These are phyloP conservation scores for Asparagopsis taxiformis DNA, from an alignment of 31 red algal genomes.

Conservation along the genomic window DNA sequence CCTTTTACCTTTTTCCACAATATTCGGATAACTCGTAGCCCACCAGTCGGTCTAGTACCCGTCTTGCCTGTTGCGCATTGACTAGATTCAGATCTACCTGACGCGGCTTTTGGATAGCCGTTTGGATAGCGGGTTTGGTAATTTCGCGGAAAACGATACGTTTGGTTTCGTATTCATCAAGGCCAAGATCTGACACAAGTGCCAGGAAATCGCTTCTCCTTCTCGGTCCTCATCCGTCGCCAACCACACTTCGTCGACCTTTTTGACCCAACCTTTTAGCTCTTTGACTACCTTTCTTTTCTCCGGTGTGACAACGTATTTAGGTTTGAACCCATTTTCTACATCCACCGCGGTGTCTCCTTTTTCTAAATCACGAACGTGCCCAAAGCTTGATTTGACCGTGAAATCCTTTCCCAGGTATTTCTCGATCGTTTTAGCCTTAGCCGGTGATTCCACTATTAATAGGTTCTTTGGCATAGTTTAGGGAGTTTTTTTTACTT, in stretches of 20 bases:
- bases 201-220: conserved; percentile 63
- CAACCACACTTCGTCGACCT: conserved; percentile 18
- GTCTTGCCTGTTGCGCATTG: conserved; percentile 38
- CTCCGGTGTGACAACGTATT: conserved; percentile 36
- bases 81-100: conserved; percentile 37
- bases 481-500: too few relatives aligned
- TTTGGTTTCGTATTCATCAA: conserved; percentile 20
- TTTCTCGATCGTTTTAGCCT: conserved; percentile 56
- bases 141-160: conserved; percentile 41
- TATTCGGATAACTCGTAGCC: conserved; percentile 40
- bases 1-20: conserved; percentile 42
- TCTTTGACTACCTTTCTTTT: conserved; percentile 38
- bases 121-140: conserved; percentile 39
- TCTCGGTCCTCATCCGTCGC: conserved; percentile 53
- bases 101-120: conserved; percentile 25
- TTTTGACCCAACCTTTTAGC: conserved; percentile 33
- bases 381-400: conserved; percentile 35
- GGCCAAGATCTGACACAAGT: conserved; percentile 19
- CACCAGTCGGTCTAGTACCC: conserved; percentile 48
- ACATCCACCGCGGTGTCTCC: conserved; percentile 27
- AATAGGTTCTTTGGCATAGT: conserved; percentile 33
- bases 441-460: conserved; percentile 58
- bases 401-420: conserved; percentile 28
- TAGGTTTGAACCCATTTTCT: conserved; percentile 51
- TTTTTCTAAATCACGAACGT: conserved; percentile 45